Evolutionary conservation across 345 rosid genomes (phyloP).

Genomic region (Brassica juncea): DNA sequence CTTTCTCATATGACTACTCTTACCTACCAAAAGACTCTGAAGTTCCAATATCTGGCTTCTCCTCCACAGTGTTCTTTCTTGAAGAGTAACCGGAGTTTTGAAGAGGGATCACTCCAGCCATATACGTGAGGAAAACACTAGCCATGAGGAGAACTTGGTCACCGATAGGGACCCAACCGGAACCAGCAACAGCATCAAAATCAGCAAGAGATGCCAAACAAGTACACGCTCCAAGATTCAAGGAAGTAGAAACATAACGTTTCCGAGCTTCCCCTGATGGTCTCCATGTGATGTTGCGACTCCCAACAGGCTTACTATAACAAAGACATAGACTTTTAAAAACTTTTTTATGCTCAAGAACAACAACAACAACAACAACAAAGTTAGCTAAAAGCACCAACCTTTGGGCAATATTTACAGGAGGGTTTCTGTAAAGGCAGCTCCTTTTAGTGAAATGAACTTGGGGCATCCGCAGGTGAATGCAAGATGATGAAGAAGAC

Average conservation of each 20-base stretch:
- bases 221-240: conserved; percentile 41
- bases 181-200: conserved; percentile 49
- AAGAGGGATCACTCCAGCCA: conserved; percentile 81
- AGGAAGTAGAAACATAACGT: conserved; percentile 25
- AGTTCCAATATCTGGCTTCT: conserved; percentile 41
- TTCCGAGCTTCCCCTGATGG: conserved; percentile 33
- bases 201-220: conserved; percentile 59
- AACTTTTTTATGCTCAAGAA: not conserved
- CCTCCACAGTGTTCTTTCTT: conserved; percentile 35
- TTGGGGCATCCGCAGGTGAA: conserved; percentile 47
- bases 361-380: not conserved
- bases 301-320: conserved; percentile 44
- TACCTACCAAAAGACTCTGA: conserved; percentile 84
- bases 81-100: conserved; percentile 43
- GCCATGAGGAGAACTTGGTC: conserved; percentile 76
- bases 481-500: conserved; percentile 47
- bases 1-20: conserved; percentile 56
- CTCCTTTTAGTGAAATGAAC: conserved; percentile 29
- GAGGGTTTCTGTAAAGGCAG: conserved; percentile 24
- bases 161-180: conserved; percentile 58
- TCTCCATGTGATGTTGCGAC: conserved; percentile 38
- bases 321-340: not conserved
- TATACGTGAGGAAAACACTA: conserved; percentile 71
- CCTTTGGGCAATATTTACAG: conserved; percentile 41
- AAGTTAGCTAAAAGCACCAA: conserved; percentile 4